Conservation (phyloP, 805 yeast species). For the Cyberlindnera samutprakarnensis region DNA sequence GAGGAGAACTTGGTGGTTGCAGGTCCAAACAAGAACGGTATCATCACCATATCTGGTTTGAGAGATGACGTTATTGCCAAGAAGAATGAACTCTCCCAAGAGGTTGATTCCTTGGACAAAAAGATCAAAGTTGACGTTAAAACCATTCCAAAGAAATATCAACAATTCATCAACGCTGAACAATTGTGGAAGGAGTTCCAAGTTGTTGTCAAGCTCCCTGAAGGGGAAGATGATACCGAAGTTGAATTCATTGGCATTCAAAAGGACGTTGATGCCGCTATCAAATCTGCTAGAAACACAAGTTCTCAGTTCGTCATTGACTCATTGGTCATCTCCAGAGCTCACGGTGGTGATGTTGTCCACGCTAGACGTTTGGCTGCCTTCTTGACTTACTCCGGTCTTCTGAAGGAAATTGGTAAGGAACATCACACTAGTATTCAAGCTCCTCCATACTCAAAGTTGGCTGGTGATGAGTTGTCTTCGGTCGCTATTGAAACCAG, state of each 20-base stretch:
- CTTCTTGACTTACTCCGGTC: conserved; percentile 48
- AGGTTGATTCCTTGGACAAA: conserved; percentile 36
- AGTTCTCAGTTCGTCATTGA: conserved; percentile 57
- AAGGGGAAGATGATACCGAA: conserved; percentile 32
- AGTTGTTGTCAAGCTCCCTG: conserved; percentile 53
- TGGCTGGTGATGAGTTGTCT: conserved; percentile 32
- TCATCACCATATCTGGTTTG: conserved; percentile 57
- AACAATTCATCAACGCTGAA: conserved; percentile 56
- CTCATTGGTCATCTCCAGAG: conserved; percentile 74
- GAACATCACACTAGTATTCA: conserved; percentile 38
- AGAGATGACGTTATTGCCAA: conserved; percentile 56
- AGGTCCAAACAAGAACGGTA: conserved; percentile 32
- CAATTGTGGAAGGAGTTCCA: conserved; percentile 44
- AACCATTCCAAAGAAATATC: conserved; percentile 60
- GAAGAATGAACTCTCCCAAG: conserved; percentile 40
- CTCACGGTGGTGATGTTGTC: conserved; percentile 70
- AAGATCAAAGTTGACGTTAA: conserved; percentile 47
- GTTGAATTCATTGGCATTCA: conserved; percentile 63
- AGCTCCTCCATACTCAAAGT: conserved; percentile 37
- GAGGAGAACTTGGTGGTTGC: conserved; percentile 21
- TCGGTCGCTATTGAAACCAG: conserved; percentile 57
- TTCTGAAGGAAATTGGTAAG: conserved; percentile 34
- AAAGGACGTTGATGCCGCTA: conserved; percentile 52
- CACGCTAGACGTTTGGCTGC: conserved; percentile 76
- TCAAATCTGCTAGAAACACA: conserved; percentile 49